Conservation (phyloP, 2,329 filamentous ascomycete genomes). For the Cordyceps cicadae region DNA sequence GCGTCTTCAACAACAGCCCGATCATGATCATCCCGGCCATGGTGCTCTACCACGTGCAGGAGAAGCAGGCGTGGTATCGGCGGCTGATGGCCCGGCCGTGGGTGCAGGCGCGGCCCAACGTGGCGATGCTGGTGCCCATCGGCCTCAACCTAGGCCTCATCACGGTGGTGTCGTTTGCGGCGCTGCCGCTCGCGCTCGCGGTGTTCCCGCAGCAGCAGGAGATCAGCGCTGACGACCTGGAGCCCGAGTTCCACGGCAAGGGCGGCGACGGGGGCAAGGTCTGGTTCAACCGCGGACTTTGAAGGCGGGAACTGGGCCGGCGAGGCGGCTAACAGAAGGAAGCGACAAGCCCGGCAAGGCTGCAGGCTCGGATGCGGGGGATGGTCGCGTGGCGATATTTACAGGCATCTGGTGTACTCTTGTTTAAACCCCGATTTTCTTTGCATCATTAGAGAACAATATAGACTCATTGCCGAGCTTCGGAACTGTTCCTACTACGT, state of each 20-base stretch:
- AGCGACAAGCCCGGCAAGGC: background rate
- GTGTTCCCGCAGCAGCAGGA: constrained; percentile 89
- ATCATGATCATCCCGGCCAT: constrained; percentile 96
- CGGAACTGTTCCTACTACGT: background rate
- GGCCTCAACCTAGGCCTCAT: constrained; percentile 86
- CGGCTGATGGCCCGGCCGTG: constrained; percentile 56
- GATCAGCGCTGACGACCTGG: constrained; percentile 65
- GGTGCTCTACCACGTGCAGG: constrained; percentile 73
- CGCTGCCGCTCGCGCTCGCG: constrained; percentile 79
- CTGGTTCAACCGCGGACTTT: constrained; percentile 96
- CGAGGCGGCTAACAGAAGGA: too few species aligned
- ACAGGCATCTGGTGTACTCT: background rate
- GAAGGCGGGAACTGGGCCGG: constrained; percentile 16
- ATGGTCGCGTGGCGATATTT: background rate
- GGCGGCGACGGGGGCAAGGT: constrained; percentile 75
- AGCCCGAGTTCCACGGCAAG: constrained; percentile 76
- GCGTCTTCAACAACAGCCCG: constrained; percentile 87
- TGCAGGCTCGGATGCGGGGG: too few species aligned
- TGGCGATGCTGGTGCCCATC: constrained; percentile 47
- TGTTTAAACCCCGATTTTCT: background rate
- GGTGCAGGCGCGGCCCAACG: constrained; percentile 66
- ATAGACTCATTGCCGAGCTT: background rate
- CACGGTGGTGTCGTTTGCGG: constrained; percentile 76
- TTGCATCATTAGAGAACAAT: background rate
- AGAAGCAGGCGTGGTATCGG: constrained; percentile 31